Evolutionary conservation across 768 basidiomycete species (phyloP).

Genomic region (Leccinum variicolor): DNA sequence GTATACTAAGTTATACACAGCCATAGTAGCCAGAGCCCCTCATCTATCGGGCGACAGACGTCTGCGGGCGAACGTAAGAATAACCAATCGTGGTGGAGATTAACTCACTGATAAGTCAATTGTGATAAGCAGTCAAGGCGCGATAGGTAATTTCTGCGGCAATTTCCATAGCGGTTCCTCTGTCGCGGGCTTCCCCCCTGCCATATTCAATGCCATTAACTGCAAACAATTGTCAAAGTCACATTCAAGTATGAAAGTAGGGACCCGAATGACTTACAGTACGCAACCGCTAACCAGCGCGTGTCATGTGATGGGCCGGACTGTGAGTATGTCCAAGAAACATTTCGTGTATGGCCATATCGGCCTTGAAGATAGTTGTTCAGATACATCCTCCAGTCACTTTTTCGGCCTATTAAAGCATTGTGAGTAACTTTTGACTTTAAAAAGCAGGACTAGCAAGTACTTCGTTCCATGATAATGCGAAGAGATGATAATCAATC

Average conservation of each 20-base stretch:
- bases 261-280: constrained; percentile 16
- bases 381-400: constrained; percentile 27
- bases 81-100: neutral
- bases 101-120: constrained; percentile 11
- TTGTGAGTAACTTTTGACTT: constrained; percentile 1
- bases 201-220: constrained; percentile 28
- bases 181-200: constrained; percentile 23
- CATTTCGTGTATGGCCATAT: constrained; percentile 27
- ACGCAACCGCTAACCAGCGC: constrained; percentile 23
- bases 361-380: constrained; percentile 32
- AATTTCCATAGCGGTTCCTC: constrained; percentile 29
- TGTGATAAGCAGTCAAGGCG: constrained; percentile 21
- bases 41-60: neutral
- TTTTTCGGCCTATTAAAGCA: constrained; percentile 13
- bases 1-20: neutral
- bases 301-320: constrained; percentile 24
- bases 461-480: constrained; percentile 16
- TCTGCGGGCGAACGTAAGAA: neutral
- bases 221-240: constrained; percentile 4
- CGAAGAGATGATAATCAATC: neutral
- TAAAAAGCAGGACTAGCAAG: neutral
- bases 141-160: constrained; percentile 26
- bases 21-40: neutral
- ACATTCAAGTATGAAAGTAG: neutral
- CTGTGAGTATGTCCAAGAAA: constrained; percentile 22